These are phyloP conservation scores for Clitoria ternatea DNA, from an alignment of 306 rosid species.

Conservation along the genomic window DNA sequence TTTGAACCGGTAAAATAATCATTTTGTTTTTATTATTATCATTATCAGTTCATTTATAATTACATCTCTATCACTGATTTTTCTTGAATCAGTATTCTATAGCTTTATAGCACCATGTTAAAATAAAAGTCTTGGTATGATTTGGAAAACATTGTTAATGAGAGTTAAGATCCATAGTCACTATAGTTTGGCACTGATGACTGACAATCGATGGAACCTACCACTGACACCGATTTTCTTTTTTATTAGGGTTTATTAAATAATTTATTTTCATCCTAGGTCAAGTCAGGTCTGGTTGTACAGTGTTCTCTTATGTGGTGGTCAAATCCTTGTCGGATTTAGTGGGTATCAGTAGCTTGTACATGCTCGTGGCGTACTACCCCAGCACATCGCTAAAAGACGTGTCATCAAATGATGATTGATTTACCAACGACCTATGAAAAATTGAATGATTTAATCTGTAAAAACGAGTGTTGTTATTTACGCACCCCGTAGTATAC, in stretches of 20 bases:
- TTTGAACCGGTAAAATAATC: no score
- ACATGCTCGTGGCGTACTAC: slow-evolving; percentile 21
- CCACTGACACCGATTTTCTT: slow-evolving; percentile 41
- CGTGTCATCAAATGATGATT: neutral
- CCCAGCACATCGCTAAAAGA: neutral
- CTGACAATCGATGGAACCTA: slow-evolving; percentile 66
- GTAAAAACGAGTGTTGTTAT: neutral
- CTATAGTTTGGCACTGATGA: slow-evolving; percentile 7
- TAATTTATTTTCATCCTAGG: slow-evolving; percentile 31
- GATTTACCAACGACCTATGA: no score
- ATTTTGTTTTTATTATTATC: no score
- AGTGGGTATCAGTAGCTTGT: slow-evolving; percentile 27
- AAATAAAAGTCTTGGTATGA: no score
- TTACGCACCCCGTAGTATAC: neutral
- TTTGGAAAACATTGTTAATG: no score
- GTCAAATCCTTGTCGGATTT: slow-evolving; percentile 52
- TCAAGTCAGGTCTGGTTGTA: slow-evolving; percentile 23
- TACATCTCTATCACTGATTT: no score
- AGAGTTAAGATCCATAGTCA: neutral
- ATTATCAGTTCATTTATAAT: no score
- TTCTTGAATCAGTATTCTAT: no score
- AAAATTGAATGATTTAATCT: neutral
- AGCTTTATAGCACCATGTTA: no score
- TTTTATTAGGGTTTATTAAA: neutral
- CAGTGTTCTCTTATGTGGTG: slow-evolving; percentile 34